phyloP scores from a whole-genome alignment of 139 green algal genomes.

The Dunaliella sp. region DNA sequence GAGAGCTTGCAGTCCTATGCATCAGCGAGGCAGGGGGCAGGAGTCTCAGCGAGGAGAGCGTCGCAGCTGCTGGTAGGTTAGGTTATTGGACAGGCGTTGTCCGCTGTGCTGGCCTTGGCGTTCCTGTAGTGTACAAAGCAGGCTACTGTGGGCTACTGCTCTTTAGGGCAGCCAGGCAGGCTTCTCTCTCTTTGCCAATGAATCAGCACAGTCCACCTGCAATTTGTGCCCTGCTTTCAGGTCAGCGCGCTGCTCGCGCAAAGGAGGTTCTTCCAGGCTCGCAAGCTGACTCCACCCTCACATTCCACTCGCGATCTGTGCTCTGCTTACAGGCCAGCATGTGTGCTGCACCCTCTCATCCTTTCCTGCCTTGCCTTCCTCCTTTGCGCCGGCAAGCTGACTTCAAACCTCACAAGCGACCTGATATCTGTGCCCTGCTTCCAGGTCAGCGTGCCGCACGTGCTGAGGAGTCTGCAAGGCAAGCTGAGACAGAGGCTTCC shows the following conservation, averaged over 20 bases:
- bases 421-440: too few relatives aligned
- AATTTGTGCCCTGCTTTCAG: background rate
- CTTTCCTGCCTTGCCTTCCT: background rate
- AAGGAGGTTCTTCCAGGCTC: too few relatives aligned
- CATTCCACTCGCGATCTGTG: background rate
- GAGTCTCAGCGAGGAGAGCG: background rate
- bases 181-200: too few relatives aligned
- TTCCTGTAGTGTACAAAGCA: too few relatives aligned
- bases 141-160: too few relatives aligned
- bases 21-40: background rate
- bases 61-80: background rate
- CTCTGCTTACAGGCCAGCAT: background rate
- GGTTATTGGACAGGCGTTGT: too few relatives aligned
- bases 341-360: background rate
- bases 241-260: background rate
- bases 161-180: too few relatives aligned
- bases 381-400: too few relatives aligned
- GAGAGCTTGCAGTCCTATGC: background rate
- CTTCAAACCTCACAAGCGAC: too few relatives aligned
- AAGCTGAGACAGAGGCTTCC: background rate
- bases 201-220: too few relatives aligned
- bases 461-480: background rate
- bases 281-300: too few relatives aligned
- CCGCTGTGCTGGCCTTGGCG: too few relatives aligned
- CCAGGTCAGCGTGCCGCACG: background rate